Conservation (phyloP, 2,329 filamentous ascomycete genomes). For the Diplocarpon mali region DNA sequence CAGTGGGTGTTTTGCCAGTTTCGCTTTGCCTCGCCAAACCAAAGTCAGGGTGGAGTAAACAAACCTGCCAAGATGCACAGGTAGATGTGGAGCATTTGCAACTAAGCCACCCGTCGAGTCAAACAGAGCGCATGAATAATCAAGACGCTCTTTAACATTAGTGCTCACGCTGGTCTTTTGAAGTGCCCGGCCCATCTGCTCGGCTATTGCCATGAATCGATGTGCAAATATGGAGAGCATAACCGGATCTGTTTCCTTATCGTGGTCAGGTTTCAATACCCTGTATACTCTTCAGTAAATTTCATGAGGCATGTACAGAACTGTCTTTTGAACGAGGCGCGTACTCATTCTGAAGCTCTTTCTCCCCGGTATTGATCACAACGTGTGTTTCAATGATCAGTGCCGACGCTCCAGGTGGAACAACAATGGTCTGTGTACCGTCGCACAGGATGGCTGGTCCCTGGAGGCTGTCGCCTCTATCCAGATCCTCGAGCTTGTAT, state of each 20-base stretch:
- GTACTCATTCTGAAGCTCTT: slow-evolving; percentile 35
- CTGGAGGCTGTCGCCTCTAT: slow-evolving; percentile 58
- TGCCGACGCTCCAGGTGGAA: slow-evolving; percentile 68
- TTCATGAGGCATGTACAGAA: too few species aligned
- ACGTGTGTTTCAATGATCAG: slow-evolving; percentile 78
- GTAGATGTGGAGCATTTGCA: slow-evolving; percentile 70
- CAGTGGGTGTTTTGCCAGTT: too few species aligned
- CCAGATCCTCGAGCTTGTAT: slow-evolving; percentile 68
- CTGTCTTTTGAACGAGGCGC: slow-evolving; percentile 18
- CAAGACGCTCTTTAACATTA: slow-evolving; percentile 72
- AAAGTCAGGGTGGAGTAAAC: not conserved
- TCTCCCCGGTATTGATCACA: slow-evolving; percentile 68
- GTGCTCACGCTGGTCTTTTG: slow-evolving; percentile 73
- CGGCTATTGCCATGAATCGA: slow-evolving; percentile 76
- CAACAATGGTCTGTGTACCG: slow-evolving; percentile 82
- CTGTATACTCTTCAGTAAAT: slow-evolving; percentile 3
- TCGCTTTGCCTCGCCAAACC: too few species aligned
- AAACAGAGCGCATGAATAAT: slow-evolving; percentile 76
- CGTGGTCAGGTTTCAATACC: slow-evolving; percentile 23
- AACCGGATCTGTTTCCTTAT: slow-evolving; percentile 57
- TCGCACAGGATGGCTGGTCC: slow-evolving; percentile 84
- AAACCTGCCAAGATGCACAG: slow-evolving; percentile 62
- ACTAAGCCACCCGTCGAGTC: slow-evolving; percentile 66
- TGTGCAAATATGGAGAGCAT: slow-evolving; percentile 71
- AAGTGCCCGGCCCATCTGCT: slow-evolving; percentile 70